Base-by-base conservation (phyloP, 1,284 basidiomycete species). In the Athelia sp. region DNA sequence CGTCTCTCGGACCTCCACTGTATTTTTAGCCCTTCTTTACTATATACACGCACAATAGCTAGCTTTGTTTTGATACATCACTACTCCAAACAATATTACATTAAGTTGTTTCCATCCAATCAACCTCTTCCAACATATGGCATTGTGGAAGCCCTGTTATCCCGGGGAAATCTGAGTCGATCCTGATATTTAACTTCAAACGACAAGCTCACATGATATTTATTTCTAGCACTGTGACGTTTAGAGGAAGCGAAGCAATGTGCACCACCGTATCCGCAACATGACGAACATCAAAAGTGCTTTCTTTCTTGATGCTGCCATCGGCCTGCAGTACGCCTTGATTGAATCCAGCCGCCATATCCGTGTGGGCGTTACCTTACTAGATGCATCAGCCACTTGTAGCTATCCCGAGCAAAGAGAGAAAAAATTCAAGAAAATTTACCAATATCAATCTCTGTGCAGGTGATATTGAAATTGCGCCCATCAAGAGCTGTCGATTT, bases 391-490 rank as follows among this genome's bases (percentile, higher is more conserved):
- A 36, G 31, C 45, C 4, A 19, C 6, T 13, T 29, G 26, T 13
- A 43, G 26, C n/a, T 21, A 18, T 4, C 11, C 22, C 22, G 48
- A 52, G 49, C 46, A 48, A 42, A n/a, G 35, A 22, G 48, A 52
- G 49, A 47, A 48, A 42, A n/a, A 36, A 4, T 13, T 29, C 13
- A 31, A 35, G 34, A 15, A 32, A 38, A 47, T 62, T 29, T 51
- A 82, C 87, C 90, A 43, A 93, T 88, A 60, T 93, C 88, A 43
- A 93, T 79, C 61, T 92, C 86, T 0, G 86, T 87, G 58, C 81
- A 83, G 3, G 87, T 78, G 52, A 93, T 92, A 58, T 81, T 75
- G 62, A 79, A 80, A 32, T 75, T 70, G 8, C 90, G 74, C 1
- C 89, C 90, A 58, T 93, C 90, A 24, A 93, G 78, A 1, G 83